Evolutionary conservation across 2,329 filamentous ascomycete species (phyloP).

Genomic region (Pseudogymnoascus sp.): DNA sequence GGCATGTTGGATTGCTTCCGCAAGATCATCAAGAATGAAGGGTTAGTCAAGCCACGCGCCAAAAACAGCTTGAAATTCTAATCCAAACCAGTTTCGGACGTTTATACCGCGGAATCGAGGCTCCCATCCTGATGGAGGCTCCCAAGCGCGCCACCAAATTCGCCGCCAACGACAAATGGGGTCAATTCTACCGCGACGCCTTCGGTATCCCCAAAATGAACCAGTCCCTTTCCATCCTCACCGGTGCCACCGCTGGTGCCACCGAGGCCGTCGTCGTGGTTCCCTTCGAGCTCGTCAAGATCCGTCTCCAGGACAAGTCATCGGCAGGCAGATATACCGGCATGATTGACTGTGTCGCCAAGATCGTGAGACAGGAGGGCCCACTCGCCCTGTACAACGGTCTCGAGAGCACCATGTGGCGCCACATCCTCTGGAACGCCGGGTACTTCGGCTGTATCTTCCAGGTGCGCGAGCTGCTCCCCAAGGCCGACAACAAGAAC

Average conservation of each 20-base stretch:
- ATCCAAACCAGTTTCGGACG: slow-evolving; percentile 60
- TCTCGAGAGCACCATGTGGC: slow-evolving; percentile 93
- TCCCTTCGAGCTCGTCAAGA: slow-evolving; percentile 97
- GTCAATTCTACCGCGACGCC: slow-evolving; percentile 79
- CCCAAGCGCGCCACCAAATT: slow-evolving; percentile 97
- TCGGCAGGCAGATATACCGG: slow-evolving; percentile 82
- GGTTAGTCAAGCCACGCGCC: slow-evolving; percentile 45
- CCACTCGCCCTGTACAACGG: slow-evolving; percentile 89
- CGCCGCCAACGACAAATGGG: slow-evolving; percentile 98
- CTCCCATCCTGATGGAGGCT: slow-evolving; percentile 96
- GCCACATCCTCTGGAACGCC: slow-evolving; percentile 88
- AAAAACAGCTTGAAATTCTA: background rate
- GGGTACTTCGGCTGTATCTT: slow-evolving; percentile 99
- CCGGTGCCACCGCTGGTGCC: slow-evolving; percentile 87
- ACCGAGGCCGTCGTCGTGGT: slow-evolving; percentile 97
- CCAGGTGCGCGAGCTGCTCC: slow-evolving; percentile 82
- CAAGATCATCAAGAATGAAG: slow-evolving; percentile 95
- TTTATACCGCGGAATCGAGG: slow-evolving; percentile 90
- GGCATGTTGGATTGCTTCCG: slow-evolving; percentile 97
- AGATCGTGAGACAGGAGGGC: slow-evolving; percentile 79
- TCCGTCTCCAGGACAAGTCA: slow-evolving; percentile 90
- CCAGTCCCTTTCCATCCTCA: slow-evolving; percentile 84
- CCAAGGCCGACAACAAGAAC: slow-evolving; percentile 70
- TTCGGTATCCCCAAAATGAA: slow-evolving; percentile 85
- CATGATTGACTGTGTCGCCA: slow-evolving; percentile 69